These are phyloP conservation scores for Fusarium sp. DNA, from an alignment of 2,329 filamentous ascomycete genomes.

Conservation along the genomic window DNA sequence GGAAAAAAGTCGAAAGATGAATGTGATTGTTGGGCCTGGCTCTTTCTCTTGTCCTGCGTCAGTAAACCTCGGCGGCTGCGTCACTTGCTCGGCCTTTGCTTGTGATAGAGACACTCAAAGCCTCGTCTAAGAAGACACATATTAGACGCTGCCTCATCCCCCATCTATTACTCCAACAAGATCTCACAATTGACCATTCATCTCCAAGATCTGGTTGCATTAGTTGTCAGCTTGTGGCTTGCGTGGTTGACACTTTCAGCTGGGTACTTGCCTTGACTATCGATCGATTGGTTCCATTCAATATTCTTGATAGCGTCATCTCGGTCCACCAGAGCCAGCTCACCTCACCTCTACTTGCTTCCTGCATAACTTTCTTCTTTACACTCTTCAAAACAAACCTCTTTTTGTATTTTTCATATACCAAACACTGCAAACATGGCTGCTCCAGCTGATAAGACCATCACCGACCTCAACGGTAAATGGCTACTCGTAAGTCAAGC, in stretches of 20 bases:
- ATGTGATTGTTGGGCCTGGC: constrained; percentile 5
- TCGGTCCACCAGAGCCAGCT: constrained; percentile 22
- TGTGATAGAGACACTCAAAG: constrained; percentile 19
- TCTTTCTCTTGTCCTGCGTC: background rate
- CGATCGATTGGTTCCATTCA: background rate
- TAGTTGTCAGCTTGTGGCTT: background rate
- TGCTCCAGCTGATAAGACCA: constrained; percentile 74
- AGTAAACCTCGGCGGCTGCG: constrained; percentile 30
- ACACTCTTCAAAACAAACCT: background rate
- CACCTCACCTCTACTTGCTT: background rate
- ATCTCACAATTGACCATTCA: background rate
- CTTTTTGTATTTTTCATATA: background rate
- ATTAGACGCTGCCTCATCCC: background rate
- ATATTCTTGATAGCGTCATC: constrained; percentile 34
- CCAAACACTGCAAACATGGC: constrained; percentile 67
- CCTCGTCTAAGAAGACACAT: background rate
- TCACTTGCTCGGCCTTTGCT: constrained; percentile 28
- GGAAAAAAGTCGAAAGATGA: background rate
- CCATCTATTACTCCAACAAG: background rate
- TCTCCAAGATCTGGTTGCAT: background rate
- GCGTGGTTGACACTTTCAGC: background rate
- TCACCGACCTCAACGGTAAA: constrained; percentile 75
- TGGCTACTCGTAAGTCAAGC: constrained; percentile 72
- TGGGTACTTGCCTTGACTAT: background rate
- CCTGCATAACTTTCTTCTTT: background rate